Conservation (phyloP, 768 basidiomycete genomes). For the Hypholoma fasciculare region DNA sequence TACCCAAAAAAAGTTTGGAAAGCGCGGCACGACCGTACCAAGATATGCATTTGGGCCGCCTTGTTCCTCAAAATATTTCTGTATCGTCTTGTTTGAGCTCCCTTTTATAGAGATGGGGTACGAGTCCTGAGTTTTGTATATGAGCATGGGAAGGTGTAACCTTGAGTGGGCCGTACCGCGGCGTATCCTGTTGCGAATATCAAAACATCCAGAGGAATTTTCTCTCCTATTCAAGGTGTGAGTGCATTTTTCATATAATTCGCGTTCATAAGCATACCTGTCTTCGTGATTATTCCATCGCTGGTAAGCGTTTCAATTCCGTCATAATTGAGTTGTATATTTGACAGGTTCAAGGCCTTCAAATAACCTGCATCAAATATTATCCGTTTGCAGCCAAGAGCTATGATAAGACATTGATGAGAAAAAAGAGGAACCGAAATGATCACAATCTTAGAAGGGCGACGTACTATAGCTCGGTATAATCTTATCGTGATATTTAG, state of each 20-base stretch:
- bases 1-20: constrained; percentile 45
- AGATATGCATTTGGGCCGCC: constrained; percentile 43
- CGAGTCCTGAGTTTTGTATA: constrained; percentile 23
- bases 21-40: constrained; percentile 41
- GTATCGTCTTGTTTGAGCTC: constrained; percentile 25
- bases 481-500: constrained; percentile 41
- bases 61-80: constrained; percentile 36
- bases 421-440: no score
- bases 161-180: constrained; percentile 2
- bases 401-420: constrained; percentile 21
- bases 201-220: constrained; percentile 34
- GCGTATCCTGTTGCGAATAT: constrained; percentile 40
- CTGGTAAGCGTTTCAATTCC: constrained; percentile 38
- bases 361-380: constrained; percentile 51
- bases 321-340: constrained; percentile 45
- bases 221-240: constrained; percentile 24
- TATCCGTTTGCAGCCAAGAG: constrained; percentile 54
- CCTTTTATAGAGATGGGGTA: constrained; percentile 35
- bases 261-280: constrained; percentile 23
- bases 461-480: constrained; percentile 48
- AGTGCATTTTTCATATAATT: not conserved
- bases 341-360: constrained; percentile 40
- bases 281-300: constrained; percentile 42
- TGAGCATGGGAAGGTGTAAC: not conserved
- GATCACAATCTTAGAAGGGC: not conserved